Base-by-base conservation (phyloP, 768 basidiomycete genomes). In the Tulasnella sp. region DNA sequence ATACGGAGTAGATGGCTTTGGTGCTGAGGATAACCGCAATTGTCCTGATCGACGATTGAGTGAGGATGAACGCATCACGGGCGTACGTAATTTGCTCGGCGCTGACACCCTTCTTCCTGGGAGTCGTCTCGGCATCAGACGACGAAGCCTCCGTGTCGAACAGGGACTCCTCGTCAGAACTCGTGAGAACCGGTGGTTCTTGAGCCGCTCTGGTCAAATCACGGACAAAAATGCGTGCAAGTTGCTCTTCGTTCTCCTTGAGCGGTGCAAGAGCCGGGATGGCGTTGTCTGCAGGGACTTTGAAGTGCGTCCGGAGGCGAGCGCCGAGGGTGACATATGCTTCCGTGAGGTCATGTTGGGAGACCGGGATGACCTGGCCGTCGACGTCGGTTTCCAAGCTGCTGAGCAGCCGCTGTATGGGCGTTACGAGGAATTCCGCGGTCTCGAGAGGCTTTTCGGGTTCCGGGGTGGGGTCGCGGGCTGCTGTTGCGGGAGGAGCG, bases 1-100 rank as follows among this genome's bases (percentile, higher is more conserved):
- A 81, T 82, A 64, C 37, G 76, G 84, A 84, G 45, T 79, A 93
- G 79, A 64, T 83, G 84, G 79, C 86, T 86, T 29, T 91, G 80
- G 0, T 89, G 86, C 38, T 91, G 78, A 93, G 88, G 11, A 91
- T 80, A 17, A 89, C 83, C 7, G 86, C 84, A 25, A 94, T 87
- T 14, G 93, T 82, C 77, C 88, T 90, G 77, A 94, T 85, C 19
- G 89, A 92, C 1, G 89, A 87, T 80, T 93, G 92, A 45, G 86
- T 88, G 4, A 89, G 89, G 1, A 90, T 91, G 81, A 89, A 92
- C 25, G 94, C 84, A 82, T 95, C 93, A 31, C 93, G 86, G 7
- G 92, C 92, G 79, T 89, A 88, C 80, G 91, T 93, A 72, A 90
- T 90, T 81, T 93, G 90, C 64, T 89, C 93, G 0, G 87, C 88